Conservation (phyloP, 2,329 filamentous ascomycete species). For the Epichloe glyceriae region DNA sequence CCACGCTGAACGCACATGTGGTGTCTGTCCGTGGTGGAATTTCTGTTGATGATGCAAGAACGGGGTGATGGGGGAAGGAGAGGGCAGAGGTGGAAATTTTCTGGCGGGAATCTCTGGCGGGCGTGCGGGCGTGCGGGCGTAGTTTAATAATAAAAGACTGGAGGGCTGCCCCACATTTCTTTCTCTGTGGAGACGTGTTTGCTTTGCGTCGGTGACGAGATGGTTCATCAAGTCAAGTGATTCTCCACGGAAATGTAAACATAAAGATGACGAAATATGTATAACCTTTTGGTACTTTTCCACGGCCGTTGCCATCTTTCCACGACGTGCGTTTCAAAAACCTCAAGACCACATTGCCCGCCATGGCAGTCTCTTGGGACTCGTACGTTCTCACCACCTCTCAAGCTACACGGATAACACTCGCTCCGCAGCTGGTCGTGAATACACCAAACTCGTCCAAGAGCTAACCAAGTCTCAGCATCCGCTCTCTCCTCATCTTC, state of each 20-base stretch:
- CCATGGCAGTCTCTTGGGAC: constrained; percentile 10
- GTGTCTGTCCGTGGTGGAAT: too few relatives aligned
- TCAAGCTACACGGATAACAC: too few relatives aligned
- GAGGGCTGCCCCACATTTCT: neutral
- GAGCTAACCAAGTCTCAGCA: constrained; percentile 12
- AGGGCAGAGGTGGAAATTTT: too few relatives aligned
- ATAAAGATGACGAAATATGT: too few relatives aligned
- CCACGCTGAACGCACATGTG: too few relatives aligned
- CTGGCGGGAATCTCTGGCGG: accelerated
- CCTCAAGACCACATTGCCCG: neutral
- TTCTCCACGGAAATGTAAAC: too few relatives aligned
- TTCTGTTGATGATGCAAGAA: too few relatives aligned
- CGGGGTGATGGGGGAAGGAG: too few relatives aligned
- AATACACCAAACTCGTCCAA: neutral
- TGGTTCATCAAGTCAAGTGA: too few relatives aligned
- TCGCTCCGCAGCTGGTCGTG: neutral
- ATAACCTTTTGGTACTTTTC: too few relatives aligned
- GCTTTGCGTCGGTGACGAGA: too few relatives aligned
- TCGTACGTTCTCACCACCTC: neutral
- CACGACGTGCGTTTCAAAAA: neutral
- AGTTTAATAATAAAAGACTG: neutral
- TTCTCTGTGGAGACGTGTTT: too few relatives aligned
- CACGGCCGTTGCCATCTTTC: neutral
- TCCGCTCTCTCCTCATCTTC: constrained; percentile 44
- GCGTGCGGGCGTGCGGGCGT: neutral